Evolutionary conservation across 306 rosid genomes (phyloP).

Genomic region (Crataegus laevigata): DNA sequence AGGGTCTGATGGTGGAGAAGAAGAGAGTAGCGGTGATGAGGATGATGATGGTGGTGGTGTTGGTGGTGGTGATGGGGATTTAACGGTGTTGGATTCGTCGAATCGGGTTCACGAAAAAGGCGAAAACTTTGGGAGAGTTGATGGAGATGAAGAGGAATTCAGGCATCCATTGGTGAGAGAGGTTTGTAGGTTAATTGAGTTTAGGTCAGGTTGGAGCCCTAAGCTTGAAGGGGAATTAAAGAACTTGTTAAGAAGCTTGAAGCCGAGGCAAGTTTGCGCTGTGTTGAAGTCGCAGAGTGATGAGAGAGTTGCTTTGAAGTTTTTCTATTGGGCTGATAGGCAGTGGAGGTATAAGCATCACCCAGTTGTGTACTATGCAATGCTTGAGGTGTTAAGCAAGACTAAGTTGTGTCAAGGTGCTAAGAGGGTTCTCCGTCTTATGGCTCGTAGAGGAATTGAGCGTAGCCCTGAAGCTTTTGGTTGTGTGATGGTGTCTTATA

Average conservation of each 20-base stretch:
- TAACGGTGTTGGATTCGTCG: slow-evolving; percentile 28
- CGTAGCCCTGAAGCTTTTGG: slow-evolving; percentile 64
- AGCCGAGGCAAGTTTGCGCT: slow-evolving; percentile 70
- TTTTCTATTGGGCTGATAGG: slow-evolving; percentile 86
- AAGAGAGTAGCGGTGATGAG: not conserved
- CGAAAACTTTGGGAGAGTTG: slow-evolving; percentile 36
- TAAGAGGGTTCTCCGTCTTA: slow-evolving; percentile 59
- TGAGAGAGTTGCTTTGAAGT: slow-evolving; percentile 66
- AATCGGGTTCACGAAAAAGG: slow-evolving; percentile 10
- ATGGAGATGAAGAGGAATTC: slow-evolving; percentile 43
- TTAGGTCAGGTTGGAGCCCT: slow-evolving; percentile 66
- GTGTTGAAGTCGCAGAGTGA: slow-evolving; percentile 63
- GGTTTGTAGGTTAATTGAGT: slow-evolving; percentile 51
- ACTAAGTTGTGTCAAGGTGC: slow-evolving; percentile 86
- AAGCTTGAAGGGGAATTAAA: slow-evolving; percentile 56
- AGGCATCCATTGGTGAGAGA: slow-evolving; percentile 74
- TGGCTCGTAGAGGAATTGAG: slow-evolving; percentile 55
- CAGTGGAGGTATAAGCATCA: slow-evolving; percentile 75
- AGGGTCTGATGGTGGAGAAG: slow-evolving; percentile 26
- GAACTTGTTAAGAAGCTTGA: slow-evolving; percentile 66
- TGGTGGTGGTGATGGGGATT: slow-evolving; percentile 36
- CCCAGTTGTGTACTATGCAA: slow-evolving; percentile 46
- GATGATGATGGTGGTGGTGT: slow-evolving; percentile 4
- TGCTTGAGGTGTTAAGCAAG: slow-evolving; percentile 73
- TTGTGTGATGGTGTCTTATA: slow-evolving; percentile 67